A percentile compares a stretch with the other conserved stretches of the same genome.
These are phyloP conservation scores for Ajuga chamaepitys DNA, from an alignment of 257 asterid species.

Conservation along the genomic window DNA sequence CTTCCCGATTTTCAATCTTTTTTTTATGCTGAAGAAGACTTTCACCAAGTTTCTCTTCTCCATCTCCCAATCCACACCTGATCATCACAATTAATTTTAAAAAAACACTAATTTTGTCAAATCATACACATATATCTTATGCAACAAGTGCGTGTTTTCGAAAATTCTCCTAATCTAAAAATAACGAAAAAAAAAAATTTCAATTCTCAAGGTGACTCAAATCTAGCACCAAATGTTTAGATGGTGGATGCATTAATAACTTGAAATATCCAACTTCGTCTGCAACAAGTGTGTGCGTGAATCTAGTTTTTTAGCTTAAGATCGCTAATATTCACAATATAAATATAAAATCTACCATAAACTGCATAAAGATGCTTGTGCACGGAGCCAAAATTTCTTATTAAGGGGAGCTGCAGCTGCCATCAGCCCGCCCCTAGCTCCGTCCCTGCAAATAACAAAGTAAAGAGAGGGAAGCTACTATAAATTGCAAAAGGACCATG, in stretches of 20 bases:
- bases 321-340: no score
- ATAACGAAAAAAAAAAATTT: no score
- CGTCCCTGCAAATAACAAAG: not conserved
- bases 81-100: not conserved
- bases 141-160: not conserved
- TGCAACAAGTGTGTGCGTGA: no score
- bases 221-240: no score
- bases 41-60: no score
- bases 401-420: no score
- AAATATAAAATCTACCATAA: not conserved
- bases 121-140: not conserved
- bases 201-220: no score
- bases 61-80: slow-evolving; percentile 51
- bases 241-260: no score
- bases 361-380: not conserved
- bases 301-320: not conserved
- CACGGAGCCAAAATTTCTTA: no score
- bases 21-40: slow-evolving; percentile 36
- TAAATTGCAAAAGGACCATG: not conserved
- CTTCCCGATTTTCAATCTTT: slow-evolving; percentile 64
- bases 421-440: no score
- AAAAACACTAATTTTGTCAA: not conserved
- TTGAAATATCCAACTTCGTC: no score
- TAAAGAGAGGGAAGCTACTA: not conserved
- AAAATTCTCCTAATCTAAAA: no score